Evolutionary conservation across 768 basidiomycete species (phyloP).

Genomic region (Phanerochaete carnosa): DNA sequence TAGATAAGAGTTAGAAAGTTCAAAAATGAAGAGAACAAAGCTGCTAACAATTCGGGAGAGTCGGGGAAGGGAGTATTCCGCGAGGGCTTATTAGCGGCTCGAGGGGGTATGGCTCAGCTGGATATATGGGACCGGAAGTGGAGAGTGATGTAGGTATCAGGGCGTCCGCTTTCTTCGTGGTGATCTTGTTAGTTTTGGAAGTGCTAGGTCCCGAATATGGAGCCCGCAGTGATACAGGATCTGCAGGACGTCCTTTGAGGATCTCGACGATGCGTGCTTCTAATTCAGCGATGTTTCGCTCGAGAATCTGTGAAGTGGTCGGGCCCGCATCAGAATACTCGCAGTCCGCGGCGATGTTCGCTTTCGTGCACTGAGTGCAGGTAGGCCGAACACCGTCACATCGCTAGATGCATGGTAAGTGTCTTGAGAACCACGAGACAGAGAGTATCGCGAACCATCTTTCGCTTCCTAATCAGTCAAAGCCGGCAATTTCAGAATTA

Average conservation of each 20-base stretch:
- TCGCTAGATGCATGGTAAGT: slow-evolving; percentile 36
- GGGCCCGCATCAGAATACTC: slow-evolving; percentile 68
- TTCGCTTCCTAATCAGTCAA: slow-evolving; percentile 38
- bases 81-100: background rate
- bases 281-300: slow-evolving; percentile 54
- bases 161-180: background rate
- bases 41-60: background rate
- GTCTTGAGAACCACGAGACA: background rate
- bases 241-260: background rate
- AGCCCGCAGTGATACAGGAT: background rate
- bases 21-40: too few species aligned
- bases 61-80: background rate
- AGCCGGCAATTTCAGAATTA: background rate
- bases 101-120: background rate
- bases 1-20: background rate
- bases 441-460: slow-evolving; percentile 36
- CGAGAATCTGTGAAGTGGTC: slow-evolving; percentile 55
- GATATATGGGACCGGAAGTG: background rate
- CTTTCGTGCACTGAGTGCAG: slow-evolving; percentile 59
- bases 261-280: slow-evolving; percentile 44
- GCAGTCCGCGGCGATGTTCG: slow-evolving; percentile 56
- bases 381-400: slow-evolving; percentile 64
- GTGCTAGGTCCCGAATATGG: background rate
- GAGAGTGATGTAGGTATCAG: background rate
- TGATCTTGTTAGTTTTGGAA: background rate